These are phyloP conservation scores for Penicillium antarcticum DNA, from an alignment of 495 filamentous ascomycete genomes.

Conservation along the genomic window DNA sequence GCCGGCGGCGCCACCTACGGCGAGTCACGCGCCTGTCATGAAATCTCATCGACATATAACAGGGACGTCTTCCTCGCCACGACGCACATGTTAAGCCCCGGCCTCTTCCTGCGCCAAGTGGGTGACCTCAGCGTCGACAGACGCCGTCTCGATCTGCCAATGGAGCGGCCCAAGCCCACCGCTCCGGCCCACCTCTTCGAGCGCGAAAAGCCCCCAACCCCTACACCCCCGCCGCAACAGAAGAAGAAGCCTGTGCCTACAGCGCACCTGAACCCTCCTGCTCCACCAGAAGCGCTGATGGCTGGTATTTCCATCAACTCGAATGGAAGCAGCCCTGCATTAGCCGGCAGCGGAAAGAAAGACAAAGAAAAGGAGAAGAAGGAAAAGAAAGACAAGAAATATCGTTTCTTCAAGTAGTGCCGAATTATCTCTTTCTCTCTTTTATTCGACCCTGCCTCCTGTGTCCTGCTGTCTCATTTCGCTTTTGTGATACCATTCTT, in stretches of 20 bases:
- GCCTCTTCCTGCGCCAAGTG: conserved; percentile 76
- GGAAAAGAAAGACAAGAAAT: conserved; percentile 63
- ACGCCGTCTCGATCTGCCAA: conserved; percentile 72
- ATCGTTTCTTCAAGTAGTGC: conserved; percentile 67
- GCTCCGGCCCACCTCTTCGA: conserved; percentile 88
- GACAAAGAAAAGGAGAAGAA: conserved; percentile 52
- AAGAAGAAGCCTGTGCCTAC: conserved; percentile 33
- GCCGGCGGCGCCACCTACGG: conserved; percentile 93
- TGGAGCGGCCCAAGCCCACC: conserved; percentile 72
- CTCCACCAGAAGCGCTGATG: conserved; percentile 57
- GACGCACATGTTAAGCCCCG: conserved; percentile 83
- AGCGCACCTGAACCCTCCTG: conserved; percentile 26
- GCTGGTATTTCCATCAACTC: conserved; percentile 54
- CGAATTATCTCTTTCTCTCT: not conserved
- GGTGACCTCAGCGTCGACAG: conserved; percentile 72
- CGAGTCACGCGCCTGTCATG: conserved; percentile 86
- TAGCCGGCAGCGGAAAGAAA: conserved; percentile 28
- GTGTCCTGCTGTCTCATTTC: conserved; percentile 15
- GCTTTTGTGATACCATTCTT: conserved; percentile 41
- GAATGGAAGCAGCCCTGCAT: conserved; percentile 29
- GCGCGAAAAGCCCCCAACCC: conserved; percentile 55
- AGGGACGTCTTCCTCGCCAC: conserved; percentile 90
- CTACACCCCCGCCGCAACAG: conserved; percentile 25
- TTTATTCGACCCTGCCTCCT: not conserved
- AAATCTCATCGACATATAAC: conserved; percentile 64